Conservation (phyloP, 2,329 filamentous ascomycete genomes). For the Neonectria sp. region DNA sequence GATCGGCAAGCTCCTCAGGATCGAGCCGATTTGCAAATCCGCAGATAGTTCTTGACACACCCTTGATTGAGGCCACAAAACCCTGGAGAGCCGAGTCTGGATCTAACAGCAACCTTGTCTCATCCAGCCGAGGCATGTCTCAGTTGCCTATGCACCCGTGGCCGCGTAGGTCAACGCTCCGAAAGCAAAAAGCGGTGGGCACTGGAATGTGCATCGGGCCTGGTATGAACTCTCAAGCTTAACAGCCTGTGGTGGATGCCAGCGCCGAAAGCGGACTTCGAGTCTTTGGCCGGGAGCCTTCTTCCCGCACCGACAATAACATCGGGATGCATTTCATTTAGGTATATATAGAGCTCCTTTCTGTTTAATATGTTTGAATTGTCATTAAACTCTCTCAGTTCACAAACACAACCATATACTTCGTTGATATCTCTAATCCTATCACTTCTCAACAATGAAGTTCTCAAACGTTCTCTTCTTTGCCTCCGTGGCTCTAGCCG, state of each 20-base stretch:
- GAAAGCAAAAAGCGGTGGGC: neutral
- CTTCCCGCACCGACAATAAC: neutral
- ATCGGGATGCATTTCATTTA: neutral
- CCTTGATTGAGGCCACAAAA: neutral
- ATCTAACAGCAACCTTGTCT: neutral
- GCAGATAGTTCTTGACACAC: neutral
- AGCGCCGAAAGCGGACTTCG: neutral
- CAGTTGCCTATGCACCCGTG: neutral
- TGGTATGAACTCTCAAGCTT: neutral
- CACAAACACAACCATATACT: neutral
- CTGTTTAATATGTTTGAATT: neutral
- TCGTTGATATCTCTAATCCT: neutral
- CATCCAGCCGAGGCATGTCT: neutral
- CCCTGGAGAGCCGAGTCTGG: neutral
- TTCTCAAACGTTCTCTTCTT: slow-evolving; percentile 28
- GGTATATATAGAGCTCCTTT: neutral
- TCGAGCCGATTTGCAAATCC: neutral
- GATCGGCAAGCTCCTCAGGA: neutral
- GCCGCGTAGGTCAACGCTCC: neutral
- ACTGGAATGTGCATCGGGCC: slow-evolving; percentile 14
- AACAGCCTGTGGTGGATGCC: neutral
- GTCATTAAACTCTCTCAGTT: neutral
- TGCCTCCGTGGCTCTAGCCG: slow-evolving; percentile 10
- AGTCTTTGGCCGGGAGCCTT: neutral
- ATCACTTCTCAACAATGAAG: slow-evolving; percentile 15